phyloP scores from a whole-genome alignment of 2,329 filamentous ascomycete species.

The Ophiocordyceps camponoti-leonardi region DNA sequence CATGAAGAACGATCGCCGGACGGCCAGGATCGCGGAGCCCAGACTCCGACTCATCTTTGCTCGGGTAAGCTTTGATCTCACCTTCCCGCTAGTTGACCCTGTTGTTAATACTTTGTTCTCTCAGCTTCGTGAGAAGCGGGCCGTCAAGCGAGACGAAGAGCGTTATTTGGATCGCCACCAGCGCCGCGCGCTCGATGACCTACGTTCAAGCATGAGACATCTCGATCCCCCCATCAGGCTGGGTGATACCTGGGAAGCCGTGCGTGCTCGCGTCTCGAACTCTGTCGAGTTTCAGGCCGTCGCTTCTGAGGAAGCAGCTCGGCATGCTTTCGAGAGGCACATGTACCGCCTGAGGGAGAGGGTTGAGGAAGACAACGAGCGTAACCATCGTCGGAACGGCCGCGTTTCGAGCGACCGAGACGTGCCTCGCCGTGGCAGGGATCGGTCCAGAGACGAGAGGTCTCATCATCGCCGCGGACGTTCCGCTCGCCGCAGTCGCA shows the following conservation, averaged over 20 bases:
- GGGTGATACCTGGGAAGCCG: constrained; percentile 76
- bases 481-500: constrained; percentile 53
- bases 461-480: constrained; percentile 44
- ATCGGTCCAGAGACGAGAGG: constrained; percentile 41
- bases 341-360: constrained; percentile 83
- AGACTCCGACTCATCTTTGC: constrained; percentile 70
- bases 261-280: constrained; percentile 63
- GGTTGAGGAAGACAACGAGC: constrained; percentile 69
- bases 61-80: constrained; percentile 34
- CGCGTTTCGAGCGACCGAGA: constrained; percentile 34
- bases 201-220: constrained; percentile 77
- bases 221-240: constrained; percentile 67
- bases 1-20: constrained; percentile 74
- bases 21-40: constrained; percentile 71
- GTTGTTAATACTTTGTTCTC: background rate
- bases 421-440: constrained; percentile 44
- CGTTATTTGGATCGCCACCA: constrained; percentile 73
- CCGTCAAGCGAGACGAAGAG: constrained; percentile 69
- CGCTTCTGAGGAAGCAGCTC: constrained; percentile 65
- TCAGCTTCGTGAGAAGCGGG: constrained; percentile 65
- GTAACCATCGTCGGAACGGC: constrained; percentile 39
- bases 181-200: constrained; percentile 65
- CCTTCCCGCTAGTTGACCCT: background rate
- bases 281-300: constrained; percentile 73
- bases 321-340: constrained; percentile 78